Conservation (phyloP, 768 basidiomycete species). For the Suillus brevipes region DNA sequence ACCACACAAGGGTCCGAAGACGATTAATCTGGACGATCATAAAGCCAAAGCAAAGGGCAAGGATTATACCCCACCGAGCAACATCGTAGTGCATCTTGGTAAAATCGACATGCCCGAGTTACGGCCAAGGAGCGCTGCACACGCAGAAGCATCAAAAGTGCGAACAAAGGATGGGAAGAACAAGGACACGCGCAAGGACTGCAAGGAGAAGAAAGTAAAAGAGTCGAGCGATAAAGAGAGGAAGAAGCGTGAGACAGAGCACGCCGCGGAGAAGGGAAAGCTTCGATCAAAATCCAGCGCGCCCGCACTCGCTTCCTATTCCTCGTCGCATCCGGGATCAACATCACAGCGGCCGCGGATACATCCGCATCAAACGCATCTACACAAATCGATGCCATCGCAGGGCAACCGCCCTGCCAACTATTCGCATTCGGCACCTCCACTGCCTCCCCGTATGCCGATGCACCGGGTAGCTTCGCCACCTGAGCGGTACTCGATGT, state of each 20-base stretch:
- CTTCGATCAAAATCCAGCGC: slow-evolving; percentile 7
- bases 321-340: slow-evolving; percentile 19
- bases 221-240: slow-evolving; percentile 28
- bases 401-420: slow-evolving; percentile 42
- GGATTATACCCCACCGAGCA: slow-evolving; percentile 65
- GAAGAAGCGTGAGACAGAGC: slow-evolving; percentile 32
- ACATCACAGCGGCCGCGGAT: slow-evolving; percentile 23
- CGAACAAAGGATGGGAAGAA: slow-evolving; percentile 5
- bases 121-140: slow-evolving; percentile 43
- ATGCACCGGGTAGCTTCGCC: slow-evolving; percentile 1
- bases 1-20: slow-evolving; percentile 53
- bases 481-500: slow-evolving; percentile 20
- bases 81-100: slow-evolving; percentile 73
- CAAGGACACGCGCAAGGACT: slow-evolving; percentile 1
- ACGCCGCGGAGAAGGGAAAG: slow-evolving; percentile 44
- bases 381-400: slow-evolving; percentile 42
- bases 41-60: slow-evolving; percentile 43
- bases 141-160: not conserved
- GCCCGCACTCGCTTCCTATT: slow-evolving; percentile 1
- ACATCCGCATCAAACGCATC: slow-evolving; percentile 36
- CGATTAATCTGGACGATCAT: slow-evolving; percentile 63
- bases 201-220: not conserved
- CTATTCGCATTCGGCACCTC: slow-evolving; percentile 40
- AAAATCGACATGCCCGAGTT: slow-evolving; percentile 89
- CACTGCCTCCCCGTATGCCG: slow-evolving; percentile 20